Base-by-base conservation (phyloP, 108 stramenopile genomes). In the Aurantiochytrium sp. region DNA sequence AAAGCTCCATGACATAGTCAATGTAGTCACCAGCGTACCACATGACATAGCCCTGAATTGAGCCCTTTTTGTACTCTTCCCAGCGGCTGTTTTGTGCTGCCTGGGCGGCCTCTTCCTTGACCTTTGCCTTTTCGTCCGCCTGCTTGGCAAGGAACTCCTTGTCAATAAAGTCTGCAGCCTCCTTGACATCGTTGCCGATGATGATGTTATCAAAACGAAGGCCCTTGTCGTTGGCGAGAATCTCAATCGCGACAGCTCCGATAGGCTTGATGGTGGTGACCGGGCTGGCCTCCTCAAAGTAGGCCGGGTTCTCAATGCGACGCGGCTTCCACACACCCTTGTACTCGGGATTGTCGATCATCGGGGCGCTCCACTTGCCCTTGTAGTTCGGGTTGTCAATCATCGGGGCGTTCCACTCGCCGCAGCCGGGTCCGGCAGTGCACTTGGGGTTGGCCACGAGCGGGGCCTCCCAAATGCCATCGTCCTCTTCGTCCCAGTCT, bases 401-500 rank as follows among this genome's bases (percentile, higher is more conserved):
- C 35, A 58, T 45, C 18, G 92, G 93, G 23, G 23, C 14, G 19
- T 51, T 43, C 93, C 93, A 94, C 60, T 47, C 44, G n/a, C 94
- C 94, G 87, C 94, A 94, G 43, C 94, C 94, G 5, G 92, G 89
- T 21, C 90, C 91, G 4, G 25, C 59, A 5, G 23, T 88, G 91
- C 94, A 94, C 58, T 44, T 28, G 5, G 92, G 93, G 90, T 89
- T 89, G 18, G 71, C 49, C n/a, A 94, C 91, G 59, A 90, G 5
- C 8, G 91, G 90, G 10, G 93, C 92, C 88, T 94, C 94, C 94
- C 94, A 95, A 44, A 94, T 97, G 87, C 99, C 99, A 91, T 99
- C 98, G 89, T 98, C 99, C 60, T 98, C 99, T 71, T 98, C 99
- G 94, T 98, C 97, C 99, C 99, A 99, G 92, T 99, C 98, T 57